Evolutionary conservation across 768 basidiomycete species (phyloP).

Genomic region (Tricholoma furcatifolium): DNA sequence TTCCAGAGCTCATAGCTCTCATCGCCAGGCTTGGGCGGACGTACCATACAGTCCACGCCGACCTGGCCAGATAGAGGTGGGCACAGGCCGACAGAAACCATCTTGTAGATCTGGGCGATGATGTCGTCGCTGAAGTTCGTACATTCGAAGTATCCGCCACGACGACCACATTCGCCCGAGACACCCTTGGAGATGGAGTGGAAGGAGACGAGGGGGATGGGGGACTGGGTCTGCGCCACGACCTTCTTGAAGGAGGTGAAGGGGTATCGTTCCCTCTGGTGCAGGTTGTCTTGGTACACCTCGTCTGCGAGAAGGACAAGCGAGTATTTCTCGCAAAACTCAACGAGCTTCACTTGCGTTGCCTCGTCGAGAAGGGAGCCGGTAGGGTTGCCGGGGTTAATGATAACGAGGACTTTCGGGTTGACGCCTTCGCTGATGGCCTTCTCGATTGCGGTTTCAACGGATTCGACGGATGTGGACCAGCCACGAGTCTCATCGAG

Average conservation of each 20-base stretch:
- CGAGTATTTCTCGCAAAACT: slow-evolving; percentile 78
- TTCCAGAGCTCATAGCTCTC: slow-evolving; percentile 79
- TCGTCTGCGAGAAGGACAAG: slow-evolving; percentile 96
- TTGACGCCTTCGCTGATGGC: slow-evolving; percentile 59
- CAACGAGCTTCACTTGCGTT: slow-evolving; percentile 76
- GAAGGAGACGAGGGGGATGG: slow-evolving; percentile 87
- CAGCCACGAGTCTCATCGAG: slow-evolving; percentile 82
- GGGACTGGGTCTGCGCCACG: slow-evolving; percentile 63
- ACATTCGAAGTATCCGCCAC: slow-evolving; percentile 96
- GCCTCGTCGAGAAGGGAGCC: slow-evolving; percentile 74
- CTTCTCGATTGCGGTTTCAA: slow-evolving; percentile 65
- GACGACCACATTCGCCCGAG: slow-evolving; percentile 93
- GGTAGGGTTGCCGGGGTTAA: slow-evolving; percentile 99
- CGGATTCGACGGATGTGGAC: slow-evolving; percentile 72
- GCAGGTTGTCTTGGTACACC: slow-evolving; percentile 96
- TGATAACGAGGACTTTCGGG: slow-evolving; percentile 89
- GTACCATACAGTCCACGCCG: slow-evolving; percentile 92
- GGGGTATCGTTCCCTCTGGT: slow-evolving; percentile 59
- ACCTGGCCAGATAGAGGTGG: slow-evolving; percentile 91
- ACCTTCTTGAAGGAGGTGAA: slow-evolving; percentile 96
- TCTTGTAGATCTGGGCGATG: slow-evolving; percentile 90
- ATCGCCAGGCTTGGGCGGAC: slow-evolving; percentile 77
- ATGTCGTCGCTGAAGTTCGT: slow-evolving; percentile 78
- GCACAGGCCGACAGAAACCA: slow-evolving; percentile 88
- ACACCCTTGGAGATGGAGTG: slow-evolving; percentile 98